phyloP scores from a whole-genome alignment of 2,329 filamentous ascomycete genomes.

The Monosporascus sp. region DNA sequence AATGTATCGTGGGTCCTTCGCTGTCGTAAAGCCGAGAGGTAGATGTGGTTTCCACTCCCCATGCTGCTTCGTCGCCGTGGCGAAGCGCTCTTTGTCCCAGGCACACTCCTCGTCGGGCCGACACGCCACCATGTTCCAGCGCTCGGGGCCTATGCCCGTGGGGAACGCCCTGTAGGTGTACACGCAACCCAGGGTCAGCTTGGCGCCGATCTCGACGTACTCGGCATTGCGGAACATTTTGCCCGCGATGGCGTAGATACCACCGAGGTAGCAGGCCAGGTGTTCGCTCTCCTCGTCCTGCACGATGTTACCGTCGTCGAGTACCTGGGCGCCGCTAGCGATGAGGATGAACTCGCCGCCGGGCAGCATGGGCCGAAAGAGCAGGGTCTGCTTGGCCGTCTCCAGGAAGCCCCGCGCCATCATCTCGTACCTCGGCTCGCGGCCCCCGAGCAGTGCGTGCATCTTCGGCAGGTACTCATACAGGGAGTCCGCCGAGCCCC shows the following conservation, averaged over 20 bases:
- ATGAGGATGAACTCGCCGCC: conserved; percentile 55
- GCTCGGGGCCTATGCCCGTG: conserved; percentile 58
- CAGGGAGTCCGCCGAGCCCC: conserved; percentile 33
- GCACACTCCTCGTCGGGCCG: conserved; percentile 27
- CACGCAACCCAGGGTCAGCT: conserved; percentile 57
- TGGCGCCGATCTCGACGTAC: conserved; percentile 50
- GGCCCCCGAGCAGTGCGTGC: conserved; percentile 60
- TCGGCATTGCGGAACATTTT: conserved; percentile 50
- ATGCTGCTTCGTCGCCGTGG: conserved; percentile 15
- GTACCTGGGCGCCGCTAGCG: conserved; percentile 45
- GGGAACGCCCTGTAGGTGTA: conserved; percentile 54
- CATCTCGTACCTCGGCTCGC: conserved; percentile 30
- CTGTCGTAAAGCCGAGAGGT: conserved; percentile 51
- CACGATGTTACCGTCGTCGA: conserved; percentile 17
- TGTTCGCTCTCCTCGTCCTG: conserved; percentile 44
- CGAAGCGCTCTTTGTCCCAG: conserved; percentile 18
- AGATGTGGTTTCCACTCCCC: conserved; percentile 22
- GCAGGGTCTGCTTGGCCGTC: conserved; percentile 54
- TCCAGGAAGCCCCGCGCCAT: conserved; percentile 45
- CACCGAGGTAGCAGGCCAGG: conserved; percentile 65
- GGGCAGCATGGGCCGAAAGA: conserved; percentile 61
- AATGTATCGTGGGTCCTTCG: conserved; percentile 30
- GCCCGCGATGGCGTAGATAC: conserved; percentile 63
- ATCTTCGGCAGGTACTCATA: conserved; percentile 59
- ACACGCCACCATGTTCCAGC: conserved; percentile 43